These are phyloP conservation scores for Paraurostyla sp. DNA, from an alignment of 73 alveolate species.

Conservation along the genomic window DNA sequence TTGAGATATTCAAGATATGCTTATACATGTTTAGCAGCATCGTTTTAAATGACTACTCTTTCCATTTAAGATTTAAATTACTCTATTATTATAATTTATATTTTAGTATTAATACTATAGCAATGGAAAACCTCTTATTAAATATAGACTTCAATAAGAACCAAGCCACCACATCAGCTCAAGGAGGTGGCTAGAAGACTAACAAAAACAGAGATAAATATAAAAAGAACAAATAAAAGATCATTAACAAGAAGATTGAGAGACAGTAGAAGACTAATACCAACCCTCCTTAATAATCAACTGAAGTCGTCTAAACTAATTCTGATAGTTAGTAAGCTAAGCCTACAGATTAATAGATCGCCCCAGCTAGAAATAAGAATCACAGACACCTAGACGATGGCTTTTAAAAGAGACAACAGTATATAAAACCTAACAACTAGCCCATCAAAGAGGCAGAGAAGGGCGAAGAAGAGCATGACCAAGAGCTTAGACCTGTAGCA, in stretches of 20 bases:
- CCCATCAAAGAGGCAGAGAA: too few species aligned
- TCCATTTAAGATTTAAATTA: constrained; percentile 59
- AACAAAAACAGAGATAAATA: constrained; percentile 58
- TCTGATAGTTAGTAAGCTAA: too few species aligned
- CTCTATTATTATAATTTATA: neutral
- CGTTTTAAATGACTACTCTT: constrained; percentile 79
- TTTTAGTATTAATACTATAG: neutral
- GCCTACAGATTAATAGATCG: too few species aligned
- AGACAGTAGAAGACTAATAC: neutral
- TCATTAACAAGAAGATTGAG: constrained; percentile 20
- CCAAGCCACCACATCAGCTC: neutral
- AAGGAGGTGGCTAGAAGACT: neutral
- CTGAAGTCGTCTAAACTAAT: neutral
- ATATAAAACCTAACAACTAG: too few species aligned
- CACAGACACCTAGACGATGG: too few species aligned
- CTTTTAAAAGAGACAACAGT: too few species aligned
- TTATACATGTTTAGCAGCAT: constrained; percentile 91
- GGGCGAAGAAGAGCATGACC: too few species aligned
- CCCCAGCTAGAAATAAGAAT: too few species aligned
- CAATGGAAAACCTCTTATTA: neutral
- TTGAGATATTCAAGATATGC: constrained; percentile 94
- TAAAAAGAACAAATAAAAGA: constrained; percentile 28
- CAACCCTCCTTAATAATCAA: neutral
- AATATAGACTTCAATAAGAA: constrained; percentile 12
- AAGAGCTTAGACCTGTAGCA: too few species aligned